phyloP scores from a whole-genome alignment of 2,329 filamentous ascomycete genomes.

The Blastomyces gilchristii region DNA sequence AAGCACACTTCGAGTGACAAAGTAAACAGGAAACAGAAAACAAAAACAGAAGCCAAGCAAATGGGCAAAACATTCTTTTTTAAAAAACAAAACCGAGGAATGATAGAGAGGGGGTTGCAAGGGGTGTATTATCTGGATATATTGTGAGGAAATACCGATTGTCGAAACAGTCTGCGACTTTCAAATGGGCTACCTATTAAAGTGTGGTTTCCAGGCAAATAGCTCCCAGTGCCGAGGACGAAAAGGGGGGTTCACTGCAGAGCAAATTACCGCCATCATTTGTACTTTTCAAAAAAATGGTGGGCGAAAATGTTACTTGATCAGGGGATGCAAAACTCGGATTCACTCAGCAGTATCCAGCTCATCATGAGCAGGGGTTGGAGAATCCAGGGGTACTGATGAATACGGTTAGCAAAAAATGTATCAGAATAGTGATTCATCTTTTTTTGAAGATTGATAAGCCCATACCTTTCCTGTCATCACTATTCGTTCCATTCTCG shows the following conservation, averaged over 20 bases:
- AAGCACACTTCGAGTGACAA: background rate
- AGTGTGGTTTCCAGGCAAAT: background rate
- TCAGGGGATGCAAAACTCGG: slow-evolving; percentile 15
- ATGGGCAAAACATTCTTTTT: background rate
- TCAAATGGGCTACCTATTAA: background rate
- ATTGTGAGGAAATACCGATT: slow-evolving; percentile 5
- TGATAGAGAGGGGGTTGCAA: background rate
- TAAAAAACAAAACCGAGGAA: background rate
- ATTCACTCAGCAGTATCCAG: slow-evolving; percentile 80
- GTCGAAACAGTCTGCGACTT: background rate
- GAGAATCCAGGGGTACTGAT: slow-evolving; percentile 56
- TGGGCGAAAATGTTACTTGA: background rate
- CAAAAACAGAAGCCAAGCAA: background rate
- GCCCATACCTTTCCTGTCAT: slow-evolving; percentile 73
- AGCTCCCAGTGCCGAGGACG: background rate
- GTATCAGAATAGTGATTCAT: slow-evolving; percentile 21
- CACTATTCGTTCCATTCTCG: slow-evolving; percentile 70
- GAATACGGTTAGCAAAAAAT: slow-evolving; percentile 16
- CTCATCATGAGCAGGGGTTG: slow-evolving; percentile 79
- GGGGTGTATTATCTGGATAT: slow-evolving; percentile 5
- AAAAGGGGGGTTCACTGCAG: background rate
- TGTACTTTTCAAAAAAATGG: background rate
- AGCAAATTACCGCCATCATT: slow-evolving; percentile 6
- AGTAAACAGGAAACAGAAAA: background rate
- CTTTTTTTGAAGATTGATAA: slow-evolving; percentile 4